These are phyloP conservation scores for Termitomyces sp. DNA, from an alignment of 768 basidiomycete genomes.

Conservation along the genomic window DNA sequence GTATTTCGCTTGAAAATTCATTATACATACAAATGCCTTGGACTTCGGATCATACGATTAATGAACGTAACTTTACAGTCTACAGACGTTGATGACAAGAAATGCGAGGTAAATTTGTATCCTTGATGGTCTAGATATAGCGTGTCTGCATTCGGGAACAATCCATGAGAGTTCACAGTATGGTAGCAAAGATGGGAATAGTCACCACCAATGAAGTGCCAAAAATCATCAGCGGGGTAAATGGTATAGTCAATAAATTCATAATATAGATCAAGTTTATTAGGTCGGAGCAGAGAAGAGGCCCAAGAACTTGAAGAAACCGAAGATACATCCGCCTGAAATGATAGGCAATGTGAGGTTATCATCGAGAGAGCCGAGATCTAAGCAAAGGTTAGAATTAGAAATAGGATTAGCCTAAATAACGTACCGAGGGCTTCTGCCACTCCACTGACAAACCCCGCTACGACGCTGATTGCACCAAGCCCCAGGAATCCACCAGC, in stretches of 20 bases:
- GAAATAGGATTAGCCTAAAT: not conserved
- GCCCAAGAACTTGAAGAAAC: constrained; percentile 36
- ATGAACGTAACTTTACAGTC: not conserved
- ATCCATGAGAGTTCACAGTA: not conserved
- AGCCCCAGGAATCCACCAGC: constrained; percentile 46
- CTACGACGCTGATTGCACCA: constrained; percentile 47
- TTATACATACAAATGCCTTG: too few relatives aligned
- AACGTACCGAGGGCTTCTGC: constrained; percentile 83
- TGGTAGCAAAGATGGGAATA: not conserved
- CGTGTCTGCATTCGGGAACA: not conserved
- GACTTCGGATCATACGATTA: not conserved
- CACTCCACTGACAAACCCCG: constrained; percentile 76
- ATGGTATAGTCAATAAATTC: not conserved
- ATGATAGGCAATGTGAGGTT: constrained; percentile 88
- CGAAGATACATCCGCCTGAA: constrained; percentile 58
- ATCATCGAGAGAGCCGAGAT: constrained; percentile 81
- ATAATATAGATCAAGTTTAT: not conserved
- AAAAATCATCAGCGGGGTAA: constrained; percentile 1
- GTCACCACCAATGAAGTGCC: not conserved
- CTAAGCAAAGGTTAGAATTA: constrained; percentile 31
- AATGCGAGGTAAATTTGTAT: not conserved
- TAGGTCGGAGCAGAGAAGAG: constrained; percentile 19
- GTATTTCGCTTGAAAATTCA: too few relatives aligned
- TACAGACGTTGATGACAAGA: not conserved
- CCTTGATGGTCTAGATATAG: not conserved